Percentiles rank a stretch among this genome's conserved stretches.
Evolutionary conservation across 176 grass and related monocot species (phyloP).

Genomic region (Oryza glumipatula): DNA sequence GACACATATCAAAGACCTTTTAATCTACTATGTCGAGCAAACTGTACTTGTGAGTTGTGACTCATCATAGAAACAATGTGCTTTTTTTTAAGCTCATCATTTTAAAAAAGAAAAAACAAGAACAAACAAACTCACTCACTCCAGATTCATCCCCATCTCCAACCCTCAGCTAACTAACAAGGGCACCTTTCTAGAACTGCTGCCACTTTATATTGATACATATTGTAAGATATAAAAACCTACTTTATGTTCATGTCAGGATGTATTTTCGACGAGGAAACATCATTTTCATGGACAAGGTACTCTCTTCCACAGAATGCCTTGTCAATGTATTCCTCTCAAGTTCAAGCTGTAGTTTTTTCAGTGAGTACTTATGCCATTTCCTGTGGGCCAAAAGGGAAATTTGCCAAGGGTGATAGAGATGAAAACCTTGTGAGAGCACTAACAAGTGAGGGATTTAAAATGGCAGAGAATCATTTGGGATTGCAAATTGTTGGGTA

Average conservation of each 20-base stretch:
- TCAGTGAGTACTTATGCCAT: constrained; percentile 6
- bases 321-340: constrained; percentile 15
- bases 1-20: not conserved
- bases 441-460: constrained; percentile 36
- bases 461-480: constrained; percentile 40
- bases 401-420: not conserved
- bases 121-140: not conserved
- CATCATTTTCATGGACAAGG: constrained; percentile 35
- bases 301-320: constrained; percentile 4
- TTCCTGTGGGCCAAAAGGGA: constrained; percentile 8
- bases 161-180: not conserved
- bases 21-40: not conserved
- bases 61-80: constrained; percentile 21
- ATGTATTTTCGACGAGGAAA: constrained; percentile 52
- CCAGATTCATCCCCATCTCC: constrained; percentile 31
- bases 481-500: constrained; percentile 46
- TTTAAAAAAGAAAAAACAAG: not conserved
- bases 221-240: constrained; percentile 9
- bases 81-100: constrained; percentile 26
- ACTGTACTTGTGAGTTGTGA: not conserved
- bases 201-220: not conserved
- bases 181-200: constrained; percentile 28
- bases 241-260: constrained; percentile 39
- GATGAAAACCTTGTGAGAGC: constrained; percentile 38
- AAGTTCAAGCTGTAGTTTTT: not conserved